Base-by-base conservation (phyloP, 352 stramenopile species). In the Globisporangium sylvaticum region DNA sequence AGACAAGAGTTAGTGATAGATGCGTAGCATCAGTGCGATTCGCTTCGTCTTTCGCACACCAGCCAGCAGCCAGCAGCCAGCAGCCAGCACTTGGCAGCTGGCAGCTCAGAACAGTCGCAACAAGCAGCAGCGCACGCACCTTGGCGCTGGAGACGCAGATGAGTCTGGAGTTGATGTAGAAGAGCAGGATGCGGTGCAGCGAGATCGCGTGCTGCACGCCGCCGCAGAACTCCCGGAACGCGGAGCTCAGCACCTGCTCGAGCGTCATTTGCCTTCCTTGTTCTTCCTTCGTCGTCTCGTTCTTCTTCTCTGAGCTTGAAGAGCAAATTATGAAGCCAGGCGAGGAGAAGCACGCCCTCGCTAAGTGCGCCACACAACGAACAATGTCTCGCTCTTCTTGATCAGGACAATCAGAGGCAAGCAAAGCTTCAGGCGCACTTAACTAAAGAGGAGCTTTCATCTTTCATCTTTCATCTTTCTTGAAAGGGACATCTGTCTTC, bases 191-290 rank as follows among this genome's bases (percentile, higher is more conserved):
- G 68, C 84, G 86, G 60, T 95, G 88, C 32, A 92, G 71, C 53
- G 88, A 95, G 42, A 95, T 81, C 62, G 88, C 87, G 77, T 94
- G 84, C 77, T 94, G 82, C n/a, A 94, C 79, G 55, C 88, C 88
- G 8, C 80, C 83, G 72, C 88, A 95, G 77, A 92, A 95, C 71
- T 89, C 86, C 64, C 81, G 83, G 74, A 92, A 94, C 50, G 80
- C 74, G 27, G 83, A 76, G 72, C 83, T 80, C 25, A 88, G 77
- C 64, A 77, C 74, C 57, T 86, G 73, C 58, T 76, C 74, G 67
- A 87, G 56, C 64, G 68, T 52, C 68, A 67, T 64, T 15, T 37
- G 14, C 25, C 27, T 18, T 22, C 14, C 24, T 37, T n/a, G 15
- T 44, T 53, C 34, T 10, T 32, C 15, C 32, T 57, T 60, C 20